Base-by-base conservation (phyloP, 176 grass and related monocot species). In the Oryza rufipogon region DNA sequence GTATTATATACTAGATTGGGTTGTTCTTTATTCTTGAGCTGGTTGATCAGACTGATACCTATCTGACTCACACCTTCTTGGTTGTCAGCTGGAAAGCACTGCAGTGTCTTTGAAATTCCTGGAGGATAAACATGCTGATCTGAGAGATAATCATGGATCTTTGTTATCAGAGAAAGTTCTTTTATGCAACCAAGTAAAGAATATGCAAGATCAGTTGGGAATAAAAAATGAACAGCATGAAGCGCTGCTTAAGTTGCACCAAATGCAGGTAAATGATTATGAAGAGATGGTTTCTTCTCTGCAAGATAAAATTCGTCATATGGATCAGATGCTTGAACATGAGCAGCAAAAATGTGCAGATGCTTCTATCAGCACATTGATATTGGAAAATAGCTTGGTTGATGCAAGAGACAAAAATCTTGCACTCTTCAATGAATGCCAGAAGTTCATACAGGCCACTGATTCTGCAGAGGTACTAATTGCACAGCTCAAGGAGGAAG, bases 361-460 rank as follows among this genome's bases (percentile, higher is more conserved):
- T 88, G 65, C 67, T 78, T 88, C 81, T 9, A 58, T 92, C 67
- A 77, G 80, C 64, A 86, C 85, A 69, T 88, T 92, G 60, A 74
- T 90, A 47, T 90, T 95, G 65, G 45, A 95, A 45, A 90, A 73
- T 64, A 92, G 81, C 84, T 91, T 92, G 76, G 77, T 49, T 19
- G 90, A 94, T 70, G 80, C 73, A 52, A 56, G 79, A 86, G 89
- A 85, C 10, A 88, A 75, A 56, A 88, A 92, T 42, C 80, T 76
- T 25, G 48, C 48, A 76, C 80, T 91, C 60, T 80, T 73, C 16
- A n/a, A 74, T 75, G 80, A 87, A 87, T 83, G 69, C 47, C 76
- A 87, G 89, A 85, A 85, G 74, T 80, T 88, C 51, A 61, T 88
- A 74, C 48, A 84, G n/a, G 64, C 75, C 26, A 83, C 85, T 86